Conservation (phyloP, 352 stramenopile species). For the Ophiocytium majus region DNA sequence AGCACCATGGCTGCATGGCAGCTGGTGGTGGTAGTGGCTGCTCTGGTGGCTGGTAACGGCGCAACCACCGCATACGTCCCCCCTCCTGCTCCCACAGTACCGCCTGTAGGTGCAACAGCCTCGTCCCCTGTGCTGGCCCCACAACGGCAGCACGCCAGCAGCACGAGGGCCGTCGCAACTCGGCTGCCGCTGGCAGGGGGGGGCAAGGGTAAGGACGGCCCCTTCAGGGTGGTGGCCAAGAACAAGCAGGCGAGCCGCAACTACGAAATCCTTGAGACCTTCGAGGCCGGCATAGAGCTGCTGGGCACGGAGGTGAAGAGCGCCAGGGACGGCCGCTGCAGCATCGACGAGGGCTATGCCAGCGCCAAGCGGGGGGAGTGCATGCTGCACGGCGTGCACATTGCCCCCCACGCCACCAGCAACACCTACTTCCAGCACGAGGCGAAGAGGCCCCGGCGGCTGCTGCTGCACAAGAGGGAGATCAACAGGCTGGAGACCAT, state of each 20-base stretch:
- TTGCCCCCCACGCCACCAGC: constrained; percentile 29
- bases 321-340: constrained; percentile 30
- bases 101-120: no score
- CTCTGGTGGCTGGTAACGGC: no score
- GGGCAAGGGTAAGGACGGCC: constrained; percentile 34
- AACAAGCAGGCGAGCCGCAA: constrained; percentile 47
- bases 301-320: constrained; percentile 51
- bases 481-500: constrained; percentile 43
- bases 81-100: no score
- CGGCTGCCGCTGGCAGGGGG: no score
- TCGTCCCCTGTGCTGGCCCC: no score
- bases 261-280: constrained; percentile 50
- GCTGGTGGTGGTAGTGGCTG: no score
- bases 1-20: no score
- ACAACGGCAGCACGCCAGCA: no score
- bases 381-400: constrained; percentile 43
- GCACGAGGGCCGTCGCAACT: no score
- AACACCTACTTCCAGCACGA: constrained; percentile 47
- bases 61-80: no score
- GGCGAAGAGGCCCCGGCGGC: constrained; percentile 29
- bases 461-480: constrained; percentile 50
- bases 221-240: constrained; percentile 37
- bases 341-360: constrained; percentile 50
- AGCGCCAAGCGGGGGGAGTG: constrained; percentile 32
- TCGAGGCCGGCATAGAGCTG: constrained; percentile 51